phyloP scores from a whole-genome alignment of 345 rosid genomes.

The Populus euphratica region DNA sequence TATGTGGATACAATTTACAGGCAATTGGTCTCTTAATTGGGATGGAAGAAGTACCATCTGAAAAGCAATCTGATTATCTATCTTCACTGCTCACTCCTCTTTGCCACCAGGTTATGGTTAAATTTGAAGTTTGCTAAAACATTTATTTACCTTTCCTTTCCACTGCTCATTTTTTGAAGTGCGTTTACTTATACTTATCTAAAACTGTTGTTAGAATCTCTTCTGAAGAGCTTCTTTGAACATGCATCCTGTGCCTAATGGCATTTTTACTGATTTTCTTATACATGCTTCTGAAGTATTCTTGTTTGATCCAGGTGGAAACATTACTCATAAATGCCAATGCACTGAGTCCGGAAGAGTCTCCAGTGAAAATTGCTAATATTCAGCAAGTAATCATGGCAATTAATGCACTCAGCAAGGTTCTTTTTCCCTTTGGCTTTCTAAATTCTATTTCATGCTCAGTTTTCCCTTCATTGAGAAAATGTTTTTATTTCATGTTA shows the following conservation, averaged over 20 bases:
- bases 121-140: background rate
- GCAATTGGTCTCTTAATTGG: constrained; percentile 93
- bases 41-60: constrained; percentile 74
- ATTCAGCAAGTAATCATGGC: constrained; percentile 78
- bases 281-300: constrained; percentile 13
- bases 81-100: constrained; percentile 84
- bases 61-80: constrained; percentile 87
- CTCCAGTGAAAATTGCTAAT: constrained; percentile 47
- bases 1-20: constrained; percentile 30
- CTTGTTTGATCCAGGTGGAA: constrained; percentile 58
- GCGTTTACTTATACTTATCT: background rate
- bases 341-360: constrained; percentile 46
- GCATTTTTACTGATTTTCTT: background rate
- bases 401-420: constrained; percentile 97
- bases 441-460: background rate
- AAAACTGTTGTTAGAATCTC: background rate
- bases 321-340: constrained; percentile 51
- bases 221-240: background rate
- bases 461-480: background rate
- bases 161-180: background rate
- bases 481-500: background rate
- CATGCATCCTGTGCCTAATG: background rate
- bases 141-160: background rate
- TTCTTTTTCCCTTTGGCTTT: constrained; percentile 26
- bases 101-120: constrained; percentile 71